These are phyloP conservation scores for Cladosporium velox DNA, from an alignment of 2,329 filamentous ascomycete species.

Conservation along the genomic window DNA sequence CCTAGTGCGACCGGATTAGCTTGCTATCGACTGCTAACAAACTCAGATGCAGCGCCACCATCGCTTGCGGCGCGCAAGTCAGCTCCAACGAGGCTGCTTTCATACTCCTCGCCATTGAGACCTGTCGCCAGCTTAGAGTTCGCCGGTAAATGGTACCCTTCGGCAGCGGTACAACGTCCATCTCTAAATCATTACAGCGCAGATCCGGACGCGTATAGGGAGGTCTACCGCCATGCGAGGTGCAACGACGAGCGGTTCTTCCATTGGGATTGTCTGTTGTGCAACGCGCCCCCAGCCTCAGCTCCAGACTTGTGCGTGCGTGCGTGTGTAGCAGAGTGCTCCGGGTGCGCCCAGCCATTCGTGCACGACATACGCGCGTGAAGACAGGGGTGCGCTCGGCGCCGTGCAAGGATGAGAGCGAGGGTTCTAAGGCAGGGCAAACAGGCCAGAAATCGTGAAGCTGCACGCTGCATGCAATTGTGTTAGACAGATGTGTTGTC, in stretches of 20 bases:
- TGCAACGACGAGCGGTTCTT: background rate
- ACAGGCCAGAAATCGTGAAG: background rate
- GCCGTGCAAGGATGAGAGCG: background rate
- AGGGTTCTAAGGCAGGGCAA: background rate
- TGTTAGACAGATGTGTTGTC: constrained; percentile 13
- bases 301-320: background rate
- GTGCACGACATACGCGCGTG: constrained; percentile 12
- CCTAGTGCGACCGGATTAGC: background rate
- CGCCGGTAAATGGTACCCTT: background rate
- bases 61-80: background rate
- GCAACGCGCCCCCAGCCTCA: background rate
- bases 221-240: background rate
- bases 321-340: background rate
- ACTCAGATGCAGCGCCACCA: background rate
- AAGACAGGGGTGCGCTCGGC: constrained; percentile 14
- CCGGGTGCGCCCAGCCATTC: constrained; percentile 1
- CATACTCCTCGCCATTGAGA: background rate
- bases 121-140: constrained; percentile 2
- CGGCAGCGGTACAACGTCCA: background rate
- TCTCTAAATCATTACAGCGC: background rate
- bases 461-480: constrained; percentile 13
- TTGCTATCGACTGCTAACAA: background rate
- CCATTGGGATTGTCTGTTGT: background rate
- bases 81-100: background rate
- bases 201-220: background rate